phyloP scores from a whole-genome alignment of 2,329 filamentous ascomycete genomes.

The Xylaria sp. region DNA sequence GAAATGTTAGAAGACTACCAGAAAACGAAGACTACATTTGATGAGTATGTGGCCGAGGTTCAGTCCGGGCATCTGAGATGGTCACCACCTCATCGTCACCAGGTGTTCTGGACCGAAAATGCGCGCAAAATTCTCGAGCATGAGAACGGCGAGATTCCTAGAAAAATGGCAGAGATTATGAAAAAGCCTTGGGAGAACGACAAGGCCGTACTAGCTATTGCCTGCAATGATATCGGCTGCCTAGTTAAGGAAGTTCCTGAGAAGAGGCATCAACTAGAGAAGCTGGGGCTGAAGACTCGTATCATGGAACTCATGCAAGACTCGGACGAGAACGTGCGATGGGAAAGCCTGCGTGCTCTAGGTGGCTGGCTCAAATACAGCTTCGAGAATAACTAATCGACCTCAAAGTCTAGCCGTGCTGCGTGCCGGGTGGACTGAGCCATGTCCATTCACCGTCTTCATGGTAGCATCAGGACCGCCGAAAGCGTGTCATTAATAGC shows the following conservation, averaged over 20 bases:
- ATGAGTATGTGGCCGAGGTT: conserved; percentile 90
- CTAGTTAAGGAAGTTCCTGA: conserved; percentile 91
- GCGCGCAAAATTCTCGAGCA: conserved; percentile 87
- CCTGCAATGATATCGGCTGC: conserved; percentile 90
- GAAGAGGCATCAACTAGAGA: conserved; percentile 82
- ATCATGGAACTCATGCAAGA: conserved; percentile 96
- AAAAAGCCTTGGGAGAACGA: conserved; percentile 78
- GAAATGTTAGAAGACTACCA: conserved; percentile 74
- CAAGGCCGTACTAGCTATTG: conserved; percentile 90
- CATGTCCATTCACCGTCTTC: conserved; percentile 34
- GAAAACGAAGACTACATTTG: conserved; percentile 80
- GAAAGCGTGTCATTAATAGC: conserved; percentile 12
- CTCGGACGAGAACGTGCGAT: conserved; percentile 86
- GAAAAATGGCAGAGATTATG: conserved; percentile 87
- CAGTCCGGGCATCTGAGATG: conserved; percentile 88
- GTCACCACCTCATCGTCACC: conserved; percentile 90
- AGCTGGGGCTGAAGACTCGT: conserved; percentile 82
- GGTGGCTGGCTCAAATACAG: conserved; percentile 73
- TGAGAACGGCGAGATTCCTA: conserved; percentile 80
- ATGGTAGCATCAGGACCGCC: neutral
- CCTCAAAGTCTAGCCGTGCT: neutral
- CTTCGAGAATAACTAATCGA: conserved; percentile 58
- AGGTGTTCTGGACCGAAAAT: conserved; percentile 92
- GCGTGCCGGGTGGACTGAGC: conserved; percentile 25
- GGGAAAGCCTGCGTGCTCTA: conserved; percentile 90